phyloP scores from a whole-genome alignment of 2,329 filamentous ascomycete genomes.

The Pseudopyricularia javanii region DNA sequence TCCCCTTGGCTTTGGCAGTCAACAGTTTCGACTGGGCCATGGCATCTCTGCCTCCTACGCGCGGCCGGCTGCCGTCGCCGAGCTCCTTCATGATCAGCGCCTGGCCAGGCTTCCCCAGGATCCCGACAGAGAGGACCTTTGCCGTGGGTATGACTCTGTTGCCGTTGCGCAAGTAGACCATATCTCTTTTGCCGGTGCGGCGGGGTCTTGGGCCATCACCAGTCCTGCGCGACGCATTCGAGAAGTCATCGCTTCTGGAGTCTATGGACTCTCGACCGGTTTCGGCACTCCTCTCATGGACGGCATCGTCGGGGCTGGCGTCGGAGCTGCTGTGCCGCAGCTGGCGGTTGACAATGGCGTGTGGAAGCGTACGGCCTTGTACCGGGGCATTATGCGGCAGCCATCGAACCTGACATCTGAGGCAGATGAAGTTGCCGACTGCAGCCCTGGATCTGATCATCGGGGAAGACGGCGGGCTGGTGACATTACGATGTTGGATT shows the following conservation, averaged over 20 bases:
- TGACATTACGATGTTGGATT: background rate
- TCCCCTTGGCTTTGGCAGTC: background rate
- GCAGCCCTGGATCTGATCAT: constrained; percentile 1
- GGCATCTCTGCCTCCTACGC: background rate
- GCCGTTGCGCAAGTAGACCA: constrained; percentile 6
- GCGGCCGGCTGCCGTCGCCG: constrained; percentile 8
- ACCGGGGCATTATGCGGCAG: background rate
- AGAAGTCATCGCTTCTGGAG: background rate
- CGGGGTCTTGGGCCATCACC: background rate
- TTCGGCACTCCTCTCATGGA: background rate
- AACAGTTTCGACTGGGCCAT: background rate
- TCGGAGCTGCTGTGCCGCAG: background rate
- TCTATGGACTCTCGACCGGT: background rate
- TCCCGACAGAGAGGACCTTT: constrained; percentile 14
- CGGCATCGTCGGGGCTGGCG: background rate
- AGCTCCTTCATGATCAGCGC: constrained; percentile 33
- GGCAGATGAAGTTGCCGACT: constrained; percentile 6
- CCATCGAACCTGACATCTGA: constrained; percentile 5
- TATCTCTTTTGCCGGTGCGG: background rate
- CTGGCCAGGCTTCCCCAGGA: constrained; percentile 26
- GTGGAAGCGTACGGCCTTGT: background rate
- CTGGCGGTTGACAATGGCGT: background rate
- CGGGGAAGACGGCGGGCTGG: background rate
- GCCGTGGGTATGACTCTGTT: constrained; percentile 6
- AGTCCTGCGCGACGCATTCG: no score